Conservation (phyloP, 805 yeast species). For the Sugiyamaella americana region DNA sequence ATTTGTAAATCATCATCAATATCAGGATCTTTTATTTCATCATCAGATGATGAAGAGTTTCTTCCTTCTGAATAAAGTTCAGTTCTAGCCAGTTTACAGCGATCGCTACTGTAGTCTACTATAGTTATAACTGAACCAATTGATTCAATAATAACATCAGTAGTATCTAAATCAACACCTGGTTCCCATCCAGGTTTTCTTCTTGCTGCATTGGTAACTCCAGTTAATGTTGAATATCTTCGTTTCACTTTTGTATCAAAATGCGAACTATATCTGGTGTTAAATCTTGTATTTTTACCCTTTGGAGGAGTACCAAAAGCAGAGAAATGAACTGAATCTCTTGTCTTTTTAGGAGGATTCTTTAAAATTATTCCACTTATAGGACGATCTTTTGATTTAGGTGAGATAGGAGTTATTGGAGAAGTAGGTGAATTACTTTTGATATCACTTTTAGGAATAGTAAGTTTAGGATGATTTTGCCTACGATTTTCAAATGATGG, state of each 20-base stretch:
- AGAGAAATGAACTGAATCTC: too few species aligned
- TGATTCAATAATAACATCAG: slow-evolving; percentile 45
- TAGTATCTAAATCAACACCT: slow-evolving; percentile 47
- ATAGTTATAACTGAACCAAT: slow-evolving; percentile 50
- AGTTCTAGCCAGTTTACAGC: slow-evolving; percentile 41
- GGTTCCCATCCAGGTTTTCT: slow-evolving; percentile 51
- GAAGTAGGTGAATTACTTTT: neutral
- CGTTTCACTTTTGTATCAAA: slow-evolving; percentile 2
- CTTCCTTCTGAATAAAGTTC: slow-evolving; percentile 32
- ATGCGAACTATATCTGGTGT: neutral
- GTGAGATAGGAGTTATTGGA: neutral
- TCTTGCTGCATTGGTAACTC: slow-evolving; percentile 33
- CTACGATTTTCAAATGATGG: neutral
- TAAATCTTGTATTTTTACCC: neutral
- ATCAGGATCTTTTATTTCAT: neutral
- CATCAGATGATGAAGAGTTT: neutral
- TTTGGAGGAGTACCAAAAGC: neutral
- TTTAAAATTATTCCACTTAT: neutral
- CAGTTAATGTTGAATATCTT: slow-evolving; percentile 19
- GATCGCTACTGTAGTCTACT: slow-evolving; percentile 42
- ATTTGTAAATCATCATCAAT: slow-evolving; percentile 3
- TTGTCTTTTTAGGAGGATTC: neutral
- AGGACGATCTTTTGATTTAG: neutral
- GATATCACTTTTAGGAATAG: too few species aligned
- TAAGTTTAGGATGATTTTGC: neutral